Percentiles rank a stretch among this genome's conserved stretches.
These are phyloP conservation scores for Lepidium campestre DNA, from an alignment of 441 rosid species.

Conservation along the genomic window DNA sequence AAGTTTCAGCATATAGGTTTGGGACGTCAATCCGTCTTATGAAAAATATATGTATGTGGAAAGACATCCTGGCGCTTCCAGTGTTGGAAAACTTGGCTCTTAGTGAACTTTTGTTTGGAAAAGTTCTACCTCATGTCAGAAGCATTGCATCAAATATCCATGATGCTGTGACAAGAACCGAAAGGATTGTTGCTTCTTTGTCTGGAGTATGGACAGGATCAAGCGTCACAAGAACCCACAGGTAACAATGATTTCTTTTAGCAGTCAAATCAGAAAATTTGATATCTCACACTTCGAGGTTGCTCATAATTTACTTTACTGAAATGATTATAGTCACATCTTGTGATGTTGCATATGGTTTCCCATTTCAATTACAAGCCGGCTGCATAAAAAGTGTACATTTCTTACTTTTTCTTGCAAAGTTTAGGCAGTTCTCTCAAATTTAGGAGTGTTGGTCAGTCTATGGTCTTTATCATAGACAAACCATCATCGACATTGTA, in stretches of 20 bases:
- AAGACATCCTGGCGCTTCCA: slow-evolving; percentile 73
- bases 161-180: slow-evolving; percentile 86
- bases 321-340: background rate
- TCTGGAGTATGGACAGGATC: slow-evolving; percentile 81
- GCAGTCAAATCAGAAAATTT: background rate
- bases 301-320: background rate
- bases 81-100: slow-evolving; percentile 79
- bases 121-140: slow-evolving; percentile 78
- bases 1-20: slow-evolving; percentile 77
- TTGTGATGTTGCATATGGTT: background rate
- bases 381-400: slow-evolving; percentile 1
- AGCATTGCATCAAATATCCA: slow-evolving; percentile 72
- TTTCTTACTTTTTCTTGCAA: background rate
- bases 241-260: slow-evolving; percentile 32
- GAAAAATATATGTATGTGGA: slow-evolving; percentile 90
- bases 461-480: background rate
- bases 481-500: background rate
- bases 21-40: slow-evolving; percentile 82
- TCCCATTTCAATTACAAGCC: background rate
- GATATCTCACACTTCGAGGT: background rate
- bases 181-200: slow-evolving; percentile 69
- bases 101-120: slow-evolving; percentile 72
- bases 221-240: slow-evolving; percentile 46
- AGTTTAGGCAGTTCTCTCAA: background rate
- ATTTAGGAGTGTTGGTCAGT: slow-evolving; percentile 1